Evolutionary conservation across 345 rosid genomes (phyloP).

Genomic region (Populus deltoides): DNA sequence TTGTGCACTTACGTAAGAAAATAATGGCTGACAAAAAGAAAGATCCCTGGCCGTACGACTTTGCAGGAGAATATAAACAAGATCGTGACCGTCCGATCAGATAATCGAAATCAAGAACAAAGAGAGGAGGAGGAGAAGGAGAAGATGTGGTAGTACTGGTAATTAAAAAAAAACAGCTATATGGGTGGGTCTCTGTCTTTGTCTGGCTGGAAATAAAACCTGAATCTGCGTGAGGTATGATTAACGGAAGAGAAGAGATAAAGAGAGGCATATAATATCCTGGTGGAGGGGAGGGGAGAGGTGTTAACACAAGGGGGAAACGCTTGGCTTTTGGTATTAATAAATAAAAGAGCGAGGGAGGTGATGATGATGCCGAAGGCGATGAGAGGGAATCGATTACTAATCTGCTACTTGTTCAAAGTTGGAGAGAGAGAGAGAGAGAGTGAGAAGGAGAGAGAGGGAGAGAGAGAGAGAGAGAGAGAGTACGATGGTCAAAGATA

Average conservation of each 20-base stretch:
- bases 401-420: neutral
- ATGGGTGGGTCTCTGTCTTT: neutral
- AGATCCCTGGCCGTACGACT: conserved; percentile 40
- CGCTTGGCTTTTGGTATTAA: neutral
- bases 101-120: neutral
- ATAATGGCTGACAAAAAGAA: conserved; percentile 18
- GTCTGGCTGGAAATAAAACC: neutral
- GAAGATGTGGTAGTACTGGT: neutral
- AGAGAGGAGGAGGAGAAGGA: neutral
- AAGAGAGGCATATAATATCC: neutral
- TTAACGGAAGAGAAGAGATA: neutral
- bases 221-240: neutral
- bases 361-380: conserved; percentile 2
- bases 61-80: conserved; percentile 18
- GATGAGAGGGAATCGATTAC: neutral
- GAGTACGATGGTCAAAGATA: conserved; percentile 33
- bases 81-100: conserved; percentile 43
- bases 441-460: conserved; percentile 14
- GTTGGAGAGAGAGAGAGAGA: conserved; percentile 17
- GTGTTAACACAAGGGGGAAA: neutral
- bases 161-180: neutral
- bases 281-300: neutral
- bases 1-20: conserved; percentile 25
- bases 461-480: conserved; percentile 16
- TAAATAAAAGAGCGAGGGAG: conserved; percentile 16